Conservation (phyloP, 495 filamentous ascomycete genomes). For the Geoglossum glabrum region DNA sequence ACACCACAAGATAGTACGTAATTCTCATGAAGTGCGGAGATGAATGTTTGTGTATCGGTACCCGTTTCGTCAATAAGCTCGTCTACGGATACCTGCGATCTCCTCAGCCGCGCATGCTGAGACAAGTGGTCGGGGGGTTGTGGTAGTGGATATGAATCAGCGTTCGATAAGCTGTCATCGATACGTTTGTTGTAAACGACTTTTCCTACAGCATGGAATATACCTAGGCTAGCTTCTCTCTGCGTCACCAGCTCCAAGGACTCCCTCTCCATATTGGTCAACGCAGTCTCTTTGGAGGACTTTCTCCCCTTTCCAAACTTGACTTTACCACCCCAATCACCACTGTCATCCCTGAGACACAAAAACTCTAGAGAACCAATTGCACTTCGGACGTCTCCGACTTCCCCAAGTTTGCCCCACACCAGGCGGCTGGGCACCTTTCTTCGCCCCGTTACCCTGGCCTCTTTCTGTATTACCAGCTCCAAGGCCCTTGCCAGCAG, state of each 20-base stretch:
- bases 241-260: constrained; percentile 57
- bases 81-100: constrained; percentile 51
- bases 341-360: constrained; percentile 47
- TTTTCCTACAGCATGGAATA: constrained; percentile 93
- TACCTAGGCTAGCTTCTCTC: constrained; percentile 65
- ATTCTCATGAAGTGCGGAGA: constrained; percentile 89
- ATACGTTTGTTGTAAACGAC: constrained; percentile 85
- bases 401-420: constrained; percentile 53
- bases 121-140: constrained; percentile 43
- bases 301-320: constrained; percentile 39
- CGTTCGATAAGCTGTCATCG: constrained; percentile 10
- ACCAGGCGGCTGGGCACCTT: constrained; percentile 49
- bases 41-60: constrained; percentile 72
- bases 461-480: constrained; percentile 60
- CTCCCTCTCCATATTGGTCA: constrained; percentile 53
- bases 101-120: constrained; percentile 38
- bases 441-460: constrained; percentile 42
- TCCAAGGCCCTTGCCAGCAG: constrained; percentile 69
- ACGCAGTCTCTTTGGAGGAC: constrained; percentile 26
- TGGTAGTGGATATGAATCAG: constrained; percentile 5
- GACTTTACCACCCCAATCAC: constrained; percentile 47
- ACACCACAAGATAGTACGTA: constrained; percentile 66
- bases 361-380: constrained; percentile 79
- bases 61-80: constrained; percentile 72
- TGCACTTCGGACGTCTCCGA: constrained; percentile 83